phyloP scores from a whole-genome alignment of 306 rosid genomes.

The Amphicarpaea edgeworthii region DNA sequence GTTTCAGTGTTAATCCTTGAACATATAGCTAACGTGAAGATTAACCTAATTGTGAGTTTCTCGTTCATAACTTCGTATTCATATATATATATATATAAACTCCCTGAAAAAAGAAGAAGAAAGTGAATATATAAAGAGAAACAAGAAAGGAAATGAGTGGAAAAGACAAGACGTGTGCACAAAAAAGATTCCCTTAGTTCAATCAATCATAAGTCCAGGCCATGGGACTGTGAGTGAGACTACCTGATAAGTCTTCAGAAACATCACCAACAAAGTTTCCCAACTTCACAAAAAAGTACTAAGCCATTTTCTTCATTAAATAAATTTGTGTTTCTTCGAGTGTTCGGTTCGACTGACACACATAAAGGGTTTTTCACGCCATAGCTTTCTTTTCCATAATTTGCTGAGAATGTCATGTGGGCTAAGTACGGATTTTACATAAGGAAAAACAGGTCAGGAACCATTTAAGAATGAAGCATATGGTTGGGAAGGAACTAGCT shows the following conservation, averaged over 20 bases:
- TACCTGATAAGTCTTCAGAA: slow-evolving; percentile 47
- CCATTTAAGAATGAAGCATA: neutral
- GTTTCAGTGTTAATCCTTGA: too few species aligned
- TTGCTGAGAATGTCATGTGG: neutral
- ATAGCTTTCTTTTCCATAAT: slow-evolving; percentile 23
- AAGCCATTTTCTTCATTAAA: neutral
- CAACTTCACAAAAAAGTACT: slow-evolving; percentile 8
- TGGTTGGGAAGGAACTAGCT: slow-evolving; percentile 27
- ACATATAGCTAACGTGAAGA: too few species aligned
- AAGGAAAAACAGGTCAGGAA: too few species aligned
- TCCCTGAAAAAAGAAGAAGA: neutral
- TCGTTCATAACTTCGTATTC: too few species aligned
- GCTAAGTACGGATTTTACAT: too few species aligned
- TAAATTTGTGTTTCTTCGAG: too few species aligned
- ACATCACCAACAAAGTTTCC: slow-evolving; percentile 43
- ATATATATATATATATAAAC: too few species aligned
- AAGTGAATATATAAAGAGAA: too few species aligned
- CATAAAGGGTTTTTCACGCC: too few species aligned
- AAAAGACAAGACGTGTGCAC: slow-evolving; percentile 50
- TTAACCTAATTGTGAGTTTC: too few species aligned
- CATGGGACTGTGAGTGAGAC: slow-evolving; percentile 43
- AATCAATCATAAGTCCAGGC: slow-evolving; percentile 34
- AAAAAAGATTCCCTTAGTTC: slow-evolving; percentile 32
- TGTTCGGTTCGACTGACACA: too few species aligned
- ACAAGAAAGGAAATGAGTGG: slow-evolving; percentile 30